These are phyloP conservation scores for Blastobotrys serpentis DNA, from an alignment of 1,139 yeast species.

Conservation along the genomic window DNA sequence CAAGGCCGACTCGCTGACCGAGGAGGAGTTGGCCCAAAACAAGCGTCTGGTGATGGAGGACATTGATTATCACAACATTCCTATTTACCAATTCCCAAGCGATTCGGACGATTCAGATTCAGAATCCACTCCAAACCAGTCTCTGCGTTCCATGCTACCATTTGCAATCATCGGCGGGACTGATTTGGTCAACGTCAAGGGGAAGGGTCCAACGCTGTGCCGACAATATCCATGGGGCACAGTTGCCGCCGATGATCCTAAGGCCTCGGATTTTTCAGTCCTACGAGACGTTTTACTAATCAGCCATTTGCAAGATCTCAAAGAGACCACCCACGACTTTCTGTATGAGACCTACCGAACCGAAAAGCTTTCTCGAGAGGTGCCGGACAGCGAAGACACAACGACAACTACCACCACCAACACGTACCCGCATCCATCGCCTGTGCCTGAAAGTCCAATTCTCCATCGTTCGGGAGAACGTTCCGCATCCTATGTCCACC, in stretches of 20 bases:
- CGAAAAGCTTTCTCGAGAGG: conserved; percentile 64
- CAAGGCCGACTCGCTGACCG: conserved; percentile 84
- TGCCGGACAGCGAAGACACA: neutral
- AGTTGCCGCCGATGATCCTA: conserved; percentile 82
- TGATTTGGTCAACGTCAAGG: conserved; percentile 54
- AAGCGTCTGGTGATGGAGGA: conserved; percentile 70
- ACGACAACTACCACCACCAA: neutral
- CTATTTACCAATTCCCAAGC: conserved; percentile 77
- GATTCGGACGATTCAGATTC: conserved; percentile 38
- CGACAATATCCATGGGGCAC: conserved; percentile 94
- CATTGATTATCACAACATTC: conserved; percentile 74
- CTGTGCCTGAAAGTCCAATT: neutral
- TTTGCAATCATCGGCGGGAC: conserved; percentile 81
- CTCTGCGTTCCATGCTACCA: conserved; percentile 72
- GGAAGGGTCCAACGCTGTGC: conserved; percentile 42
- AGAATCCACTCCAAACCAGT: conserved; percentile 59
- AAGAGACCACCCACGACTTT: conserved; percentile 91
- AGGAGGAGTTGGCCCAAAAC: conserved; percentile 67
- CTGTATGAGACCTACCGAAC: conserved; percentile 93
- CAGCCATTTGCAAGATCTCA: conserved; percentile 86
- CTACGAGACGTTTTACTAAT: conserved; percentile 79
- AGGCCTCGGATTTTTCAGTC: conserved; percentile 73
- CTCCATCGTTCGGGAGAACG: conserved; percentile 5
- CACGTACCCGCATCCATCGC: conserved; percentile 5
- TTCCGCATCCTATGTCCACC: conserved; percentile 30